Base-by-base conservation (phyloP, 176 grass and related monocot genomes). In the Cocos nucifera region DNA sequence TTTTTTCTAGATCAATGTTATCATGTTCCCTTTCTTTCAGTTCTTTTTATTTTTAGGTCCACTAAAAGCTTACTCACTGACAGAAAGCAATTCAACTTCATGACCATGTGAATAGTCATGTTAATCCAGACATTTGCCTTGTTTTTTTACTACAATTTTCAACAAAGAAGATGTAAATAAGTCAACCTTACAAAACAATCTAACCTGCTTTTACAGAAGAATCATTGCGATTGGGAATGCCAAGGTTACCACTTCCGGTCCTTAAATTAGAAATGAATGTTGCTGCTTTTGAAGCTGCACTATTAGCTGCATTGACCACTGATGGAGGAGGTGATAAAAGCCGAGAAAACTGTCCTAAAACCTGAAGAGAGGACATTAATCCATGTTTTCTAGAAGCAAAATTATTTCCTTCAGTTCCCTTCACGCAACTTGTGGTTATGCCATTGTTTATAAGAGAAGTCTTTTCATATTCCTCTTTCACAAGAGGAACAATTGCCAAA, bases 161-260 rank as follows among this genome's bases (percentile, higher is more conserved):
- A 56, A 56, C 10, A 21, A 22, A 22, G n/a, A 56, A 56, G 21
- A 21, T 18, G 7, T 2, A 56, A 21, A 56, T 20, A 8, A 6
- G 21, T 56, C 19, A 18, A 56, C 21, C 10, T 18, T 12, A 56
- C 21, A 21, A 21, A 56, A 19, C 19, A 56, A 56, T 9, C 8
- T 19, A 20, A 56, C 54, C 54, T 56, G 54, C 54, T 56, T 56
- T 56, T 56, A 19, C 10, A 20, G 54, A 56, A 65, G 28, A 56
- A 17, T 66, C 72, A 9, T 66, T 75, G 44, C 19, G 27, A 75
- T 17, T 53, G 18, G 63, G 25, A 51, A 58, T 50, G n/a, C 58
- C 58, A 73, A 73, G 22, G 49, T 48, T 63, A 48, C 59, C 22
- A 15, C n/a, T 54, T 55, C 59, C 71, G 4, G 48, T 19, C 59